A percentile compares a stretch with the other conserved stretches of the same genome.
Conservation (phyloP, 2,329 filamentous ascomycete species). For the Mycosphaerella arachidis region DNA sequence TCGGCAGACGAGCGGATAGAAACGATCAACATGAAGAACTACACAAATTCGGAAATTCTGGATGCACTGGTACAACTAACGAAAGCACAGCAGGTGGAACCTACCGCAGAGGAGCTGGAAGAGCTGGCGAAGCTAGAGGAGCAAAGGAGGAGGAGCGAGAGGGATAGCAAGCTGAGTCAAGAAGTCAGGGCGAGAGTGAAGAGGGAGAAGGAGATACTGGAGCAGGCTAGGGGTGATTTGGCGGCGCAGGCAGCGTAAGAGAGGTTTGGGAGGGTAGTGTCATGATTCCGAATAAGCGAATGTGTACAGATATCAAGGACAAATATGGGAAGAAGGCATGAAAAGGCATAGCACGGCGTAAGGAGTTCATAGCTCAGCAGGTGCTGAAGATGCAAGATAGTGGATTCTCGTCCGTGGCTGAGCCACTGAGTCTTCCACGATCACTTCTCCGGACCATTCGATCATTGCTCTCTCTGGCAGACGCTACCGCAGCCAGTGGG, state of each 20-base stretch:
- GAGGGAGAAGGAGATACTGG: constrained; percentile 57
- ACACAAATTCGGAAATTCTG: constrained; percentile 59
- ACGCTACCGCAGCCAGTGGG: too few relatives aligned
- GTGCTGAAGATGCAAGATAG: neutral
- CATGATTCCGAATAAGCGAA: neutral
- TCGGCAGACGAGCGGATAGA: constrained; percentile 33
- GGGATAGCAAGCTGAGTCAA: constrained; percentile 53
- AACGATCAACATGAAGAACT: constrained; percentile 56
- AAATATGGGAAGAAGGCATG: neutral
- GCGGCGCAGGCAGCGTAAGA: constrained; percentile 16
- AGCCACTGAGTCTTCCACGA: neutral
- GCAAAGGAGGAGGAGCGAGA: constrained; percentile 46
- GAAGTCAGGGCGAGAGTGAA: constrained; percentile 55
- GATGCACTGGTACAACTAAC: constrained; percentile 59
- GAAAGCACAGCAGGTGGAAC: constrained; percentile 53
- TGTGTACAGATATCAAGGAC: neutral
- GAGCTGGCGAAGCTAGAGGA: constrained; percentile 57
- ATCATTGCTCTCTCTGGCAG: too few relatives aligned
- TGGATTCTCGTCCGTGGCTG: neutral
- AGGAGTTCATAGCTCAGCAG: neutral
- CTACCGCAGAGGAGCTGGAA: constrained; percentile 56
- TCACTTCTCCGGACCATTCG: neutral
- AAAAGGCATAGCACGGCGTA: constrained; percentile 6
- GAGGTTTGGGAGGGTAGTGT: neutral
- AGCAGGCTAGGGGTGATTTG: constrained; percentile 49